Evolutionary conservation across 371 early-diverging fungal genomes (phyloP).

Genomic region (Zychaea mexicana): DNA sequence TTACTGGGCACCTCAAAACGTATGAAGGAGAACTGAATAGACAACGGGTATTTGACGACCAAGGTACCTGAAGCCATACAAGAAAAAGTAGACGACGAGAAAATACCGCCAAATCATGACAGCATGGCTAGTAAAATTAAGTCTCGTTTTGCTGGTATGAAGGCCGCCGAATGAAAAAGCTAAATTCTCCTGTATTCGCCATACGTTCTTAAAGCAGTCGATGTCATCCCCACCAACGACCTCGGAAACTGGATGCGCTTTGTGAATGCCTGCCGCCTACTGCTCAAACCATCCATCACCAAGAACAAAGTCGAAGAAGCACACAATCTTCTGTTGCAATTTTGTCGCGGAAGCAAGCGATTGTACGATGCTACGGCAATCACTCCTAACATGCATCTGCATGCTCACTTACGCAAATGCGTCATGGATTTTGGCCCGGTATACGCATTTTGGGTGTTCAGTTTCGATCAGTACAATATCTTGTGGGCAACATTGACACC

Average conservation of each 20-base stretch:
- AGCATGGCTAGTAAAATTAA: no score
- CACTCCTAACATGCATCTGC: conserved; percentile 1
- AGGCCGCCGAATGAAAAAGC: conserved; percentile 8
- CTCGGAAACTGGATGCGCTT: conserved; percentile 6
- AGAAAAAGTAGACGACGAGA: no score
- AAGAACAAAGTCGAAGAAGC: not conserved
- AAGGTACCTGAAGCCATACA: no score
- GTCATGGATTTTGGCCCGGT: conserved; percentile 1
- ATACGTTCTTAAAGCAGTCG: not conserved
- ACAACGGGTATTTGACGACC: no score
- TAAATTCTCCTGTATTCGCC: conserved; percentile 2
- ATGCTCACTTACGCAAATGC: not conserved
- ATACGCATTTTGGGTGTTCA: conserved; percentile 8
- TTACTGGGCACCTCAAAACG: no score
- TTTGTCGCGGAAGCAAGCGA: not conserved
- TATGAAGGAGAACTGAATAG: no score
- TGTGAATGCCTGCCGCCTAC: conserved; percentile 2
- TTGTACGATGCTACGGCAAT: not conserved
- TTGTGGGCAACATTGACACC: not conserved
- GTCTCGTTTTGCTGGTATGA: not conserved
- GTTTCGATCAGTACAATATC: conserved; percentile 9
- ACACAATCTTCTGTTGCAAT: not conserved
- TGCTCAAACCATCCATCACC: conserved; percentile 1
- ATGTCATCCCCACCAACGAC: not conserved
- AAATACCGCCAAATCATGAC: not conserved